Base-by-base conservation (phyloP, 2,329 filamentous ascomycete genomes). In the Alternaria alternata region DNA sequence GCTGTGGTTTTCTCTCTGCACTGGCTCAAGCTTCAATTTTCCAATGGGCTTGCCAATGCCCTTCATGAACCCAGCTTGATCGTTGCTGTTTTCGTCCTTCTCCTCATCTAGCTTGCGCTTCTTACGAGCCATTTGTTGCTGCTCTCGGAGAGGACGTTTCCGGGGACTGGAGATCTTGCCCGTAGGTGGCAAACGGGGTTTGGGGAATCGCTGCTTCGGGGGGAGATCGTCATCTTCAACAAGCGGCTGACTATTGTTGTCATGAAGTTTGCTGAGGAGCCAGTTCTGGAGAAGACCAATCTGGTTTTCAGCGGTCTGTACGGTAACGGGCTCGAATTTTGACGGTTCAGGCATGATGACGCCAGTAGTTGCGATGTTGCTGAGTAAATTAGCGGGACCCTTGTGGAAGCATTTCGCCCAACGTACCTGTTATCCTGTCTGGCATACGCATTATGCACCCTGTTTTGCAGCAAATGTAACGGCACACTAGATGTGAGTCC, bases 161-260 rank as follows among this genome's bases (percentile, higher is more conserved):
- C 93, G 88, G 32, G 92, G 92, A 53, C 89, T 91, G 11, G 91
- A 90, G 67, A 96, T 96, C 83, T 96, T 96, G 73, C 92, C 92
- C 20, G 90, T 94, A 81, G 92, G 81, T 82, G 90, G 82, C 44
- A 88, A 78, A 52, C 86, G 80, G 22, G 85, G 85, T 70, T 87
- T 87, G 28, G 85, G 85, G 69, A 87, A 86, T 38, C 93, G 86
- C 80, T 99, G 95, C 80, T 99, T 99, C 56, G 90, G 87, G 16
- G 96, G 95, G 24, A 99, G 83, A 69, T 99, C 94, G 74, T 98
- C 92, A 80, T 99, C 95, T 81, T 99, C 95, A 53, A 96, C 83
- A 66, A 99, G 85, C 43, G 93, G 89, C 76, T 93, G 87, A 72
- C 94, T 89, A 75, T 87, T 87, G 77, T 94, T 95, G 57, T 92